These are phyloP conservation scores for Corylus heterophylla DNA, from an alignment of 306 rosid species.

Conservation along the genomic window DNA sequence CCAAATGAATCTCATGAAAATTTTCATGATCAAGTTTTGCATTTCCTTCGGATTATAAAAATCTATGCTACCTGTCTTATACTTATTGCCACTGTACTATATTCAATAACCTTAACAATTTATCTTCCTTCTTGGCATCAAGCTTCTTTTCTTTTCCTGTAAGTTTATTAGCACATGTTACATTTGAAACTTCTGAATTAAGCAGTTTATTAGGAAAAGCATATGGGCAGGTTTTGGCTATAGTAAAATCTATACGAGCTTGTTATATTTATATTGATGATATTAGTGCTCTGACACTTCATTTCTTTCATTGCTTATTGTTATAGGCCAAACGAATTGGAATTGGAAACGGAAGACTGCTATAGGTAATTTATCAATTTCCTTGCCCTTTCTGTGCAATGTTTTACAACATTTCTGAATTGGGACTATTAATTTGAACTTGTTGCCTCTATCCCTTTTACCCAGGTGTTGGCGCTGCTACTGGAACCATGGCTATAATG, in stretches of 20 bases:
- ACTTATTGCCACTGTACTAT: not conserved
- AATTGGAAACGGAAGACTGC: fast-evolving
- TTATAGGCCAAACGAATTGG: fast-evolving
- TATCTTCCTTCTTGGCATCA: not conserved
- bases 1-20: too few species aligned
- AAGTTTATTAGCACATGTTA: not conserved
- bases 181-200: not conserved
- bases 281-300: not conserved
- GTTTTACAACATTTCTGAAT: not conserved
- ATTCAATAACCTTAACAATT: not conserved
- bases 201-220: not conserved
- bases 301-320: not conserved
- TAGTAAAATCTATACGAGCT: too few species aligned
- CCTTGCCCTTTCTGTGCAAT: not conserved
- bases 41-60: not conserved
- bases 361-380: not conserved
- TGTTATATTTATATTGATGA: not conserved
- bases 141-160: not conserved
- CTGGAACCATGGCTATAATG: slow-evolving; percentile 8
- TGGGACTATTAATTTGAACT: slow-evolving; percentile 4
- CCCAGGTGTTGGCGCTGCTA: slow-evolving; percentile 29
- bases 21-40: not conserved
- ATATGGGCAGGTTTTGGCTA: not conserved
- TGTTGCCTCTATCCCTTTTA: slow-evolving; percentile 2
- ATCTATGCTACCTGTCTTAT: not conserved